phyloP scores from a whole-genome alignment of 2,329 filamentous ascomycete genomes.

The Xylariaceae sp. region DNA sequence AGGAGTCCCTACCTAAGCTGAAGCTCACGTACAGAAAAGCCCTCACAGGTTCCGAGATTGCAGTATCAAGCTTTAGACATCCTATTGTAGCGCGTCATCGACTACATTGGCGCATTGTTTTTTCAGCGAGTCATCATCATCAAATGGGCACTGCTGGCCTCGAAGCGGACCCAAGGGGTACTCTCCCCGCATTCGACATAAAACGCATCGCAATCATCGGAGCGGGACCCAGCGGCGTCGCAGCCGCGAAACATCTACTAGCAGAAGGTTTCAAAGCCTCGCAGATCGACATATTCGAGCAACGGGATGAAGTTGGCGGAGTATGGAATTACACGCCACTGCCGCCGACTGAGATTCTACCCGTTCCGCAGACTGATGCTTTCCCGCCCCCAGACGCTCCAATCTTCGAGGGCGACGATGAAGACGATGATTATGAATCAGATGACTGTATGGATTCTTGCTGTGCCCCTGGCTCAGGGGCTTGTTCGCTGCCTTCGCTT shows the following conservation, averaged over 20 bases:
- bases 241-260: constrained; percentile 73
- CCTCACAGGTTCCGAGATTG: too few species aligned
- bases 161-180: neutral
- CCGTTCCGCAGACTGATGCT: constrained; percentile 66
- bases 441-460: constrained; percentile 13
- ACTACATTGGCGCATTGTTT: too few species aligned
- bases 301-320: constrained; percentile 71
- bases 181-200: constrained; percentile 41
- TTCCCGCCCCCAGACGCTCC: constrained; percentile 62
- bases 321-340: constrained; percentile 74
- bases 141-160: constrained; percentile 19
- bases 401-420: constrained; percentile 38
- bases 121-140: too few species aligned
- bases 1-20: too few species aligned
- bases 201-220: constrained; percentile 73
- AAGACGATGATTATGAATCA: constrained; percentile 14
- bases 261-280: constrained; percentile 62
- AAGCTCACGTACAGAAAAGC: too few species aligned
- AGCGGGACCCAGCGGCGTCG: constrained; percentile 74
- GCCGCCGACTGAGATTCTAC: constrained; percentile 39
- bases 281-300: constrained; percentile 75
- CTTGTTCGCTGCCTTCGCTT: constrained; percentile 8
- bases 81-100: too few species aligned
- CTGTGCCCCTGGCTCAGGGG: constrained; percentile 16
- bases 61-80: too few species aligned